Evolutionary conservation across 2,329 filamentous ascomycete genomes (phyloP).

Genomic region (Exophiala dermatitidis): DNA sequence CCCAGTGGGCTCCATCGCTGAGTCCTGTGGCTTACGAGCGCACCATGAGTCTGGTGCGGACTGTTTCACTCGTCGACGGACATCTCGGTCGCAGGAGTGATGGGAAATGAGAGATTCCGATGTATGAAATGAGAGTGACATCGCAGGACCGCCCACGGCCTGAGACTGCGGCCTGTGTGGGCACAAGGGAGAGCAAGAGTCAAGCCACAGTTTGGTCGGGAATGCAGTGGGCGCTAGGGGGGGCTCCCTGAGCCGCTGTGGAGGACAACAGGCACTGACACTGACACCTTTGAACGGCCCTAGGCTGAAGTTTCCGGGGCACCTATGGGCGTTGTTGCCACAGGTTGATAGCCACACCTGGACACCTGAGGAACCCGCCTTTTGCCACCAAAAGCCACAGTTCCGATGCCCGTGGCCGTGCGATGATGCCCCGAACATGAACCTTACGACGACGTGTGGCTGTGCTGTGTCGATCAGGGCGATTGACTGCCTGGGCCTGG

Average conservation of each 20-base stretch:
- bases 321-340: not conserved
- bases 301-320: not conserved
- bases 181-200: not conserved
- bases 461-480: conserved; percentile 17
- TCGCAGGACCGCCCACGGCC: no score
- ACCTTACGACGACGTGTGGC: conserved; percentile 6
- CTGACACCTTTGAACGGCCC: not conserved
- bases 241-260: not conserved
- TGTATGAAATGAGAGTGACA: not conserved
- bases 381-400: conserved; percentile 8
- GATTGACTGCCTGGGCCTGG: conserved; percentile 6
- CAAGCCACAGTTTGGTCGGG: conserved; percentile 1
- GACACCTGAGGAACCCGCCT: not conserved
- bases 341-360: not conserved
- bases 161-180: no score
- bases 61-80: not conserved
- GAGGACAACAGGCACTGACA: not conserved
- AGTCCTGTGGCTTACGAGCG: not conserved
- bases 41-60: not conserved
- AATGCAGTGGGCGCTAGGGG: not conserved
- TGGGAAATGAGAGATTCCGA: conserved; percentile 11
- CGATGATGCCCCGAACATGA: not conserved
- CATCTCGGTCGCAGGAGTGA: not conserved
- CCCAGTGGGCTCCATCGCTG: not conserved
- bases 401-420: not conserved